Evolutionary conservation across 2,329 filamentous ascomycete species (phyloP), one percentile per base, ranked within the genome.

Genomic region (Hymenoscyphus fructigenus): DNA sequence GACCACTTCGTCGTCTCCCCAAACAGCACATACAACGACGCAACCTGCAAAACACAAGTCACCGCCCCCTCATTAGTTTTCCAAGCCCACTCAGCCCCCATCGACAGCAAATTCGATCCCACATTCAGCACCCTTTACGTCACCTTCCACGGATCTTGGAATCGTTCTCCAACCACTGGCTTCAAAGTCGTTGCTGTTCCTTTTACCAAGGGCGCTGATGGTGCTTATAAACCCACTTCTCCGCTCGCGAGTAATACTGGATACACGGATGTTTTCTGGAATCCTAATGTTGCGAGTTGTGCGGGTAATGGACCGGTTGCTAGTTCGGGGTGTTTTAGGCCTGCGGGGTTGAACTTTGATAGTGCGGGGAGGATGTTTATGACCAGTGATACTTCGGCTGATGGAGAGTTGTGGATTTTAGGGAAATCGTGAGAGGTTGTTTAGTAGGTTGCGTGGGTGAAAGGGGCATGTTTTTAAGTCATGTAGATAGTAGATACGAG

Each of bases 1-100:
- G 67, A 69, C 47, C 66, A 69, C 50, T 67, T 70, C 32, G 67
- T 70, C 1, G 36, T 66, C 1, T 59, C 66, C 12, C 69, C 69
- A 5, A 69, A 70, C 55, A 32, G 7, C 12, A 67, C 67, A 9
- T 69, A 65, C 65, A 67, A 59, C 47, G 69, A 69, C 38, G 55
- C 59, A 7, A 65, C 57, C 10, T 70, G 69, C 57, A 65, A 60
- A 41, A 29, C 58, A 32, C n/a, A 28, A 57, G 65, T 64, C 17
- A 59, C 56, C 5, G 62, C 67, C 2, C 62, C 68, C 9, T 57
- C 65, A 28, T 55, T 70, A 9, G 57, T 63, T 14, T 70, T 66
- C 57, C 68, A 70, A 58, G 68, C 68, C 6, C 67, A 70, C 36
- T 68, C 66, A 10, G 68, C 68, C 17, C 68, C 67, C 14, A 64